A percentile compares a stretch with the other conserved stretches of the same genome.
These are phyloP conservation scores for Eutypella sp. DNA, from an alignment of 2,329 filamentous ascomycete genomes.

Conservation along the genomic window DNA sequence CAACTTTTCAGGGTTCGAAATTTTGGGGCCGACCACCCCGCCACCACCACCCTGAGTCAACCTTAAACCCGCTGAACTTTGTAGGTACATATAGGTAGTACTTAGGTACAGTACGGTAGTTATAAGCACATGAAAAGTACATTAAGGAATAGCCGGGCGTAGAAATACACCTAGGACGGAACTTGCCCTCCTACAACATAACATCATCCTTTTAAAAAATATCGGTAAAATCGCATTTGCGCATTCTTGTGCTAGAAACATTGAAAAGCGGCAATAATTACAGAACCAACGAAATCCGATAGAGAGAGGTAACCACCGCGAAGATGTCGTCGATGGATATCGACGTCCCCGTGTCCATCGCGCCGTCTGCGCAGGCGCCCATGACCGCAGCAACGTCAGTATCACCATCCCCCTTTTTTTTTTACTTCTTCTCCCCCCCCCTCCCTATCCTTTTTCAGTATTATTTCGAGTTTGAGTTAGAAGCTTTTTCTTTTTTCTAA, in stretches of 20 bases:
- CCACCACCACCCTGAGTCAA: neutral
- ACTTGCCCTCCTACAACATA: too few species aligned
- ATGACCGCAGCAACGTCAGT: constrained; percentile 49
- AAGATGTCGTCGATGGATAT: constrained; percentile 56
- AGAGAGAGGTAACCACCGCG: too few species aligned
- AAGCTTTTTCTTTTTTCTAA: too few species aligned
- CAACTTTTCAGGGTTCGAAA: constrained; percentile 4
- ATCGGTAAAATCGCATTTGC: too few species aligned
- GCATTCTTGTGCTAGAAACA: too few species aligned
- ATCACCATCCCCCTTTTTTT: constrained; percentile 3
- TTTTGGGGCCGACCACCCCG: constrained; percentile 1
- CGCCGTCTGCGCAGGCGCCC: constrained; percentile 18
- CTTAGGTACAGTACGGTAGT: too few species aligned
- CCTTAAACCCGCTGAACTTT: neutral
- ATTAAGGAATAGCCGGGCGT: too few species aligned
- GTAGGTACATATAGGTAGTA: neutral
- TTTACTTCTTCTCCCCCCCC: constrained; percentile 9
- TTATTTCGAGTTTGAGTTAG: too few species aligned
- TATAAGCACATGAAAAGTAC: too few species aligned
- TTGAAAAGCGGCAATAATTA: too few species aligned
- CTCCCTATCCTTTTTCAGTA: constrained; percentile 10
- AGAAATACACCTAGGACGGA: too few species aligned
- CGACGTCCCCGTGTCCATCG: constrained; percentile 48
- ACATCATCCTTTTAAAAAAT: too few species aligned
- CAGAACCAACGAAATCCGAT: neutral